Base-by-base conservation (phyloP, 2,329 filamentous ascomycete species). In the Neonectria sp. region DNA sequence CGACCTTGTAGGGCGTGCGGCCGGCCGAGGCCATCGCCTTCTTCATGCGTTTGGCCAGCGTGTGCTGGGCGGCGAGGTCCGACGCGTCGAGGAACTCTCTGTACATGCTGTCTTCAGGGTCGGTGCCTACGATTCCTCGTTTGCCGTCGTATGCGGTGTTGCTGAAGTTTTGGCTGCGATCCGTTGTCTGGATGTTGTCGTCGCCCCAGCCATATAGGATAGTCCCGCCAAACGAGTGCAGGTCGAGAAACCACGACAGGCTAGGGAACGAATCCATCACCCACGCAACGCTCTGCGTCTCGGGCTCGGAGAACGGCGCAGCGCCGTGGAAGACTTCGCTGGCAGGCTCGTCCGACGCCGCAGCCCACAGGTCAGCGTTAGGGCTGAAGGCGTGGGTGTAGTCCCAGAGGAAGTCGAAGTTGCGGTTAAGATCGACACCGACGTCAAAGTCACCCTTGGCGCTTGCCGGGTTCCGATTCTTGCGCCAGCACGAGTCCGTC, bases 331-430 rank as follows among this genome's bases (percentile, higher is more conserved):
- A 90, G 17, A 82, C 81, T 72, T 87, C 82, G 6, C 81, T 83
- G 27, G 71, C 74, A 0, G 87, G 86, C 29, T 76, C 68, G 3
- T 78, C 71, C 1, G 80, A 83, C 4, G 72, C 76, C 2, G 84
- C 82, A 3, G 81, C 79, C 24, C 75, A 55, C 45, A 79, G 72
- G 33, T 80, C 76, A 33, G 84, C 85, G 6, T 70, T 72, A 0
- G 77, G 65, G 37, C 79, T 80, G 75, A 86, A 88, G 55, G 81
- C 77, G 61, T 79, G 79, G 35, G 74, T 78, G 71, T 84, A 86
- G 77, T 90, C 83, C 85, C 87, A 90, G 8, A 88, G 75, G 76
- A 88, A 86, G 75, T 89, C 86, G 71, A 88, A 88, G 79, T 89
- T 89, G 59, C 87, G 82, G 77, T 89, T 89, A 56, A 89, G 78